Evolutionary conservation across 2,329 filamentous ascomycete genomes (phyloP), one percentile per base, ranked within the genome.

Genomic region (Lachnellula cervina): DNA sequence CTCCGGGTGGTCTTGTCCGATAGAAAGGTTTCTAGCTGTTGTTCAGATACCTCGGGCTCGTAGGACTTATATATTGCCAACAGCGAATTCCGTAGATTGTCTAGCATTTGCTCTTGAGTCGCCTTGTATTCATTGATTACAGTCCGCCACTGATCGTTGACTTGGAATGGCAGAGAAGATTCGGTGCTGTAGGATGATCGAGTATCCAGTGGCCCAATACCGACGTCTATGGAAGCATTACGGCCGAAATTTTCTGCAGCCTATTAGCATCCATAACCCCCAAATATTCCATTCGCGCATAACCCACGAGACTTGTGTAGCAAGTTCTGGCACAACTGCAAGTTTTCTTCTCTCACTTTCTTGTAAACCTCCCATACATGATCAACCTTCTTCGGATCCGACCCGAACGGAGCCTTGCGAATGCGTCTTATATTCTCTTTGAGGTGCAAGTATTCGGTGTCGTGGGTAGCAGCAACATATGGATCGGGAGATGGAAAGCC

Each of bases 41-140:
- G 69, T 6, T 69, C 69, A 0, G 76, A 76, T 4, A 73, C 73
- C 38, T 75, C 71, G 6, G 71, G 72, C 57, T 78, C 75, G 51
- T 77, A 76, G 23, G 67, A 72, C 57, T 71, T 73, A 58, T 80
- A 80, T 1, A 75, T 78, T 19, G 74, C 71, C 1, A 71, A 65
- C 1, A 80, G 64, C 43, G 71, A 75, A n/a, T 61, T 65, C 54
- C 70, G 70, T 19, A 78, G 71, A 3, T 72, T 71, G 7, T 76
- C 72, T 5, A 73, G 64, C 43, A 81, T 66, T 1, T 65, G 60
- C 52, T 77, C 73, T 19, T 79, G 69, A 38, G 72, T 72, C 1
- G 63, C 61, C 61, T 73, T 76, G 74, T 77, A 80, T 8, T 77
- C 76, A 9, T 71, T 69, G 44, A 80, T 71, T 1, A 70, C 70